Conservation (phyloP, 2,329 filamentous ascomycete genomes). For the Nakataea oryzae region DNA sequence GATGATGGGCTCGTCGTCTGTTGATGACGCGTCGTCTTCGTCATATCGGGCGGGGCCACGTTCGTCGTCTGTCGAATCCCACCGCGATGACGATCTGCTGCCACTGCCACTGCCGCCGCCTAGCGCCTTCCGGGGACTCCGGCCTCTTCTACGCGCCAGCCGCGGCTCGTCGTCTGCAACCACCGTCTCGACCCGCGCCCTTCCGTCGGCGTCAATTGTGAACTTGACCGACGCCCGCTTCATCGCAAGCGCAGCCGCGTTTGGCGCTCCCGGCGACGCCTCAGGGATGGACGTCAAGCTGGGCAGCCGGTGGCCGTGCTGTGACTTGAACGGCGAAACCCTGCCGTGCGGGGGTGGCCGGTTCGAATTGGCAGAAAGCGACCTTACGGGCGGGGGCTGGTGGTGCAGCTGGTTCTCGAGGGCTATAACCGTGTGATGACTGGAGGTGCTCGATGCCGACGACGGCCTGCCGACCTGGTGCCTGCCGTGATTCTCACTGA, state of each 20-base stretch:
- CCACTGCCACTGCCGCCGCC: slow-evolving; percentile 7
- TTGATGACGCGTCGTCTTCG: slow-evolving; percentile 42
- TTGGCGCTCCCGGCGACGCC: slow-evolving; percentile 11
- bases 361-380: slow-evolving; percentile 11
- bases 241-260: slow-evolving; percentile 15
- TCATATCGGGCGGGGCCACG: slow-evolving; percentile 34
- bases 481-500: slow-evolving; percentile 41
- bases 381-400: slow-evolving; percentile 3
- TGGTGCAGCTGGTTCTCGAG: not conserved
- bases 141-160: slow-evolving; percentile 6
- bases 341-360: slow-evolving; percentile 23
- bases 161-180: slow-evolving; percentile 22
- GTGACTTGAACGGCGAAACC: slow-evolving; percentile 40
- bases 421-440: not conserved
- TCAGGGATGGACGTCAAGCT: slow-evolving; percentile 50
- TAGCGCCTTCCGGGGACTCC: slow-evolving; percentile 3
- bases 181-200: slow-evolving; percentile 43
- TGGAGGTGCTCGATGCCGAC: slow-evolving; percentile 3
- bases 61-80: slow-evolving; percentile 34
- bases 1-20: slow-evolving; percentile 55
- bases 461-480: slow-evolving; percentile 27
- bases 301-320: slow-evolving; percentile 35
- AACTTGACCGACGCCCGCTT: slow-evolving; percentile 49
- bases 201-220: slow-evolving; percentile 51
- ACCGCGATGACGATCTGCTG: slow-evolving; percentile 8